phyloP scores from a whole-genome alignment of 441 rosid species.

The Omphalea diandra region DNA sequence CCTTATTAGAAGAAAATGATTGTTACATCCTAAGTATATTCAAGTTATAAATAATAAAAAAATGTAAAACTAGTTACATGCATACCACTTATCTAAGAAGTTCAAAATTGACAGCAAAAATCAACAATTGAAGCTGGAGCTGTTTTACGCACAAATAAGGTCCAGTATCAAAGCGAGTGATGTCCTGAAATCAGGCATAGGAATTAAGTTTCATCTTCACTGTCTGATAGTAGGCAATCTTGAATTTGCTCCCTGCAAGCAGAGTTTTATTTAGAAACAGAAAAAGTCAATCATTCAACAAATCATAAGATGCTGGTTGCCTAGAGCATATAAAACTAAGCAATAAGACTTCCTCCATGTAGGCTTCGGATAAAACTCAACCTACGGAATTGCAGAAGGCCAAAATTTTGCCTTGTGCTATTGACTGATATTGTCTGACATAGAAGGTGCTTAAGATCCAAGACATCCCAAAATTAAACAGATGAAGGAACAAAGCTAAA shows the following conservation, averaged over 20 bases:
- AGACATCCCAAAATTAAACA: neutral
- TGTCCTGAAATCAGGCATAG: neutral
- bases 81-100: too few relatives aligned
- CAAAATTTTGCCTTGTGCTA: neutral
- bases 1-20: too few relatives aligned
- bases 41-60: too few relatives aligned
- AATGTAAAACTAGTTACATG: too few relatives aligned
- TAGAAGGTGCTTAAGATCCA: neutral
- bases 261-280: neutral
- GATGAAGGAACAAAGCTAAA: neutral
- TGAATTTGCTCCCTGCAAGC: slow-evolving; percentile 67
- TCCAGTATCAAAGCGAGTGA: neutral
- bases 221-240: slow-evolving; percentile 72
- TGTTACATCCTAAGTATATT: too few relatives aligned
- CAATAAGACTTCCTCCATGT: neutral
- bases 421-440: neutral
- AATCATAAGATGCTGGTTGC: neutral
- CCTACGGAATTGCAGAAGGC: neutral
- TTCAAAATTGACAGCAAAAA: too few relatives aligned
- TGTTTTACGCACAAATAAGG: neutral
- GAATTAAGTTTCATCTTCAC: slow-evolving; percentile 49
- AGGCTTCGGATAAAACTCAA: neutral
- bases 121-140: neutral
- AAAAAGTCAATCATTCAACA: neutral
- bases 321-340: neutral